Conservation (phyloP, 2,329 filamentous ascomycete genomes). For the Cercospora zeina region DNA sequence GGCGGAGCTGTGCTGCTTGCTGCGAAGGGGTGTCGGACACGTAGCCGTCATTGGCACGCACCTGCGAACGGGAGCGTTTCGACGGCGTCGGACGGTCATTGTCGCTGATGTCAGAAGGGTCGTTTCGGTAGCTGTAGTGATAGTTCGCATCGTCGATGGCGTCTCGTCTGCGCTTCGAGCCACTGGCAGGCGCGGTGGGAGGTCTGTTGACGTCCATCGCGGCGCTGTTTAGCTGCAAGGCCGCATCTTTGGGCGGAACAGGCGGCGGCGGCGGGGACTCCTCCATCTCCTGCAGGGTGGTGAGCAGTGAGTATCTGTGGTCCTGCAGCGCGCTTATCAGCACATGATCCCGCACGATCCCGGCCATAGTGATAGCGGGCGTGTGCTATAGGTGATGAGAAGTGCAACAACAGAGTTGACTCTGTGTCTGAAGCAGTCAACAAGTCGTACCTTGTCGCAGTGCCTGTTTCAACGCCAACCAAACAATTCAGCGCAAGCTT, state of each 20-base stretch:
- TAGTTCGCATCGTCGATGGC: slow-evolving; percentile 29
- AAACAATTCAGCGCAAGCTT: slow-evolving; percentile 8
- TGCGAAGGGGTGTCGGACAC: slow-evolving; percentile 30
- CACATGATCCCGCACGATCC: slow-evolving; percentile 8
- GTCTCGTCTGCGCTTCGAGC: slow-evolving; percentile 38
- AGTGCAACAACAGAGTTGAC: not conserved
- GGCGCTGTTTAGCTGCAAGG: slow-evolving; percentile 19
- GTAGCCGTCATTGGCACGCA: slow-evolving; percentile 24
- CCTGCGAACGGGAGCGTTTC: slow-evolving; percentile 35
- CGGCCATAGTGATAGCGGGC: slow-evolving; percentile 2
- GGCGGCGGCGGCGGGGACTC: slow-evolving; percentile 31
- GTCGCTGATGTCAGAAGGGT: slow-evolving; percentile 27
- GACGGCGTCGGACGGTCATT: slow-evolving; percentile 32
- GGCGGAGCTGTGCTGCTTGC: slow-evolving; percentile 35
- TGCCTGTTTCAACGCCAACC: not conserved
- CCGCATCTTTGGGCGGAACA: slow-evolving; percentile 38
- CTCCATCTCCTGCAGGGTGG: slow-evolving; percentile 21
- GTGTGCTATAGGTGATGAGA: not conserved
- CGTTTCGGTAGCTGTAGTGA: slow-evolving; percentile 22
- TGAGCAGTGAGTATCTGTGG: slow-evolving; percentile 16
- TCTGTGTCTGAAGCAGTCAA: not conserved
- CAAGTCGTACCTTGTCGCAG: slow-evolving; percentile 1
- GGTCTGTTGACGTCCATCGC: slow-evolving; percentile 24
- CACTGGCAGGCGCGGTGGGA: slow-evolving; percentile 28
- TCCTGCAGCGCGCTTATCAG: slow-evolving; percentile 18